A percentile compares a stretch with the other conserved stretches of the same genome.
These are phyloP conservation scores for Gigaspora rosea DNA, from an alignment of 192 early-diverging fungal genomes.

Conservation along the genomic window DNA sequence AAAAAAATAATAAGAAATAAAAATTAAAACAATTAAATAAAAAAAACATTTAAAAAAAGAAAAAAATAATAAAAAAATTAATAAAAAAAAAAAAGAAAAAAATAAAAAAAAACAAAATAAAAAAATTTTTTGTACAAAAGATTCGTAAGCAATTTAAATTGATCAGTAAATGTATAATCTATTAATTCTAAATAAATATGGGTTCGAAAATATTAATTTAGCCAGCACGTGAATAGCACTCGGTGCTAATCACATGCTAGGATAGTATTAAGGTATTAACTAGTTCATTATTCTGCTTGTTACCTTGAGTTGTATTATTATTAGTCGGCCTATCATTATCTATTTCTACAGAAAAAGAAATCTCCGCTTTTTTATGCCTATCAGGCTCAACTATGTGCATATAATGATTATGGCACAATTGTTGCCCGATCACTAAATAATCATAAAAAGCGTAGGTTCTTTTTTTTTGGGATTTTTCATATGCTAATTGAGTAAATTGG, in stretches of 20 bases:
- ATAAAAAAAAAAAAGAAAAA: no score
- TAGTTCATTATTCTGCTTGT: no score
- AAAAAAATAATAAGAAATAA: no score
- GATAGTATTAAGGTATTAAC: no score
- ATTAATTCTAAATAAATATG: background rate
- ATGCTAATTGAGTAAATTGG: constrained; percentile 2
- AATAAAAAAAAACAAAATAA: no score
- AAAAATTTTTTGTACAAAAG: background rate
- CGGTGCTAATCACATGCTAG: background rate
- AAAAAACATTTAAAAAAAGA: no score
- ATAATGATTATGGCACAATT: constrained; percentile 12
- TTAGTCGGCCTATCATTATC: background rate
- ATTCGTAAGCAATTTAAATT: background rate
- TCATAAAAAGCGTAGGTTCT: background rate
- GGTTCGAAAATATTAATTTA: no score
- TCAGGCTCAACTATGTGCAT: constrained; percentile 11
- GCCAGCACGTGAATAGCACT: background rate
- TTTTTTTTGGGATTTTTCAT: constrained; percentile 6
- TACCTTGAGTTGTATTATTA: no score
- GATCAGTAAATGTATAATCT: background rate
- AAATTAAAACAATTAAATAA: no score
- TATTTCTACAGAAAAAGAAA: background rate
- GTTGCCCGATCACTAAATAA: constrained; percentile 14
- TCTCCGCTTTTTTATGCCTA: background rate
- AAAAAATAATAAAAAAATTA: no score